These are phyloP conservation scores for Microcyclospora tardicrescens DNA, from an alignment of 2,329 filamentous ascomycete species.

Conservation along the genomic window DNA sequence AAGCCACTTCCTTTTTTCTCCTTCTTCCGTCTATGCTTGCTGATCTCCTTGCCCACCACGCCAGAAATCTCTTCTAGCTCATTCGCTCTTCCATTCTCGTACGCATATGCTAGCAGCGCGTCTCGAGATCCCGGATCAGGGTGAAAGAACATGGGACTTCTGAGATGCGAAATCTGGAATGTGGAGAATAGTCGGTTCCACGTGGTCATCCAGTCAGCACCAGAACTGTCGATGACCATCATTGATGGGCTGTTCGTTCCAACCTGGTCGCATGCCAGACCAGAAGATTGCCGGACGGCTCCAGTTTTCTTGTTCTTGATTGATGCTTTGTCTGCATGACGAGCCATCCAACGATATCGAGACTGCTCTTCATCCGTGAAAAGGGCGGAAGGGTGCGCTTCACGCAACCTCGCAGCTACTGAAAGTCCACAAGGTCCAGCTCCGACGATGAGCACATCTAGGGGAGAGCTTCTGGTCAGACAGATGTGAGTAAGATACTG, in stretches of 20 bases:
- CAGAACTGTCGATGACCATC: constrained; percentile 54
- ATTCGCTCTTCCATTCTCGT: constrained; percentile 44
- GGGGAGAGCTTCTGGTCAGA: too few species aligned
- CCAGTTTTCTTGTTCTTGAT: constrained; percentile 41
- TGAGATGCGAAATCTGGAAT: constrained; percentile 57
- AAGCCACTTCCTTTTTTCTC: constrained; percentile 25
- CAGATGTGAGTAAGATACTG: too few species aligned
- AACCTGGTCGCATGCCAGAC: constrained; percentile 5
- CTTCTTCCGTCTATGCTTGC: constrained; percentile 64
- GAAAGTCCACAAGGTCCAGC: constrained; percentile 65
- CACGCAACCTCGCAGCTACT: constrained; percentile 56
- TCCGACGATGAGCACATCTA: constrained; percentile 58
- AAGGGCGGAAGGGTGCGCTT: constrained; percentile 61
- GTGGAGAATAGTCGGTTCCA: constrained; percentile 59
- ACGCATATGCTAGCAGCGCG: constrained; percentile 56
- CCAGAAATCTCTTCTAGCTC: constrained; percentile 59
- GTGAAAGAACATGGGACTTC: constrained; percentile 76
- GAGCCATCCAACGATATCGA: constrained; percentile 65
- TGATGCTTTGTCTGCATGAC: constrained; percentile 47
- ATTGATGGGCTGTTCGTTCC: constrained; percentile 28
- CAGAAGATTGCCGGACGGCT: constrained; percentile 22
- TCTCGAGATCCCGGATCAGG: constrained; percentile 64
- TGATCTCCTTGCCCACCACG: constrained; percentile 67
- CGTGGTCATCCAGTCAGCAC: constrained; percentile 51
- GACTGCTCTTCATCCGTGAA: constrained; percentile 76